phyloP scores from a whole-genome alignment of 1,284 basidiomycete species.

The Rhodotorula sp. region DNA sequence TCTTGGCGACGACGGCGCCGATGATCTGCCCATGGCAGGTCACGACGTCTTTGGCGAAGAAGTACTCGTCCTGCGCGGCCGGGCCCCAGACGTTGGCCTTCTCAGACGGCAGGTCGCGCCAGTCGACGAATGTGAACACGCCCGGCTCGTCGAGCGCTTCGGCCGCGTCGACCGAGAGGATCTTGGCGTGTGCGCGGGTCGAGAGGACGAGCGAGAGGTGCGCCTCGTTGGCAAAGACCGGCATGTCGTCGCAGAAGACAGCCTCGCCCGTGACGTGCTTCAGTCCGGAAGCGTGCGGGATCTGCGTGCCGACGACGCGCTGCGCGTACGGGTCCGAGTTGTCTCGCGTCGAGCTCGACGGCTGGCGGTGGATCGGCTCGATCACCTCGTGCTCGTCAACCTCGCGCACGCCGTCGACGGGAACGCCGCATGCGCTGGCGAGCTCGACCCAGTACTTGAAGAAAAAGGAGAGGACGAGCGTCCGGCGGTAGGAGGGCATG shows the following conservation, averaged over 20 bases:
- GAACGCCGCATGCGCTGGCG: conserved; percentile 34
- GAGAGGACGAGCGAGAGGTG: conserved; percentile 50
- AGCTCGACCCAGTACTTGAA: conserved; percentile 49
- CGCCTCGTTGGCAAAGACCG: conserved; percentile 47
- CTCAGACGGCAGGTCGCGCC: conserved; percentile 47
- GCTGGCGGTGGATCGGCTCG: conserved; percentile 38
- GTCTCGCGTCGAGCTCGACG: conserved; percentile 39
- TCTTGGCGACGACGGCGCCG: conserved; percentile 49
- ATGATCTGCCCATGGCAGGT: conserved; percentile 49
- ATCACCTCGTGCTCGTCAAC: conserved; percentile 18
- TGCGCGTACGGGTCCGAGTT: conserved; percentile 44
- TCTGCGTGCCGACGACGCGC: conserved; percentile 44
- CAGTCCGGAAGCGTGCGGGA: conserved; percentile 49
- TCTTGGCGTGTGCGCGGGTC: conserved; percentile 49
- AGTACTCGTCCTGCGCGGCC: conserved; percentile 47
- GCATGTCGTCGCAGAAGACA: conserved; percentile 51
- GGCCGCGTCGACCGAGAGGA: conserved; percentile 47
- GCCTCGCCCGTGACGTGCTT: conserved; percentile 53
- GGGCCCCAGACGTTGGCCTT: conserved; percentile 51
- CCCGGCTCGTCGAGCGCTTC: conserved; percentile 48
- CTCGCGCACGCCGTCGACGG: conserved; percentile 39
- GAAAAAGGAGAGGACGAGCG: conserved; percentile 51
- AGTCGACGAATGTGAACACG: conserved; percentile 48
- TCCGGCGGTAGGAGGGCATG: conserved; percentile 51
- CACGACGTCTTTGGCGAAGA: conserved; percentile 50